A percentile compares a stretch with the other conserved stretches of the same genome.
phyloP scores from a whole-genome alignment of 2,329 filamentous ascomycete genomes.

The Scedosporium boydii region DNA sequence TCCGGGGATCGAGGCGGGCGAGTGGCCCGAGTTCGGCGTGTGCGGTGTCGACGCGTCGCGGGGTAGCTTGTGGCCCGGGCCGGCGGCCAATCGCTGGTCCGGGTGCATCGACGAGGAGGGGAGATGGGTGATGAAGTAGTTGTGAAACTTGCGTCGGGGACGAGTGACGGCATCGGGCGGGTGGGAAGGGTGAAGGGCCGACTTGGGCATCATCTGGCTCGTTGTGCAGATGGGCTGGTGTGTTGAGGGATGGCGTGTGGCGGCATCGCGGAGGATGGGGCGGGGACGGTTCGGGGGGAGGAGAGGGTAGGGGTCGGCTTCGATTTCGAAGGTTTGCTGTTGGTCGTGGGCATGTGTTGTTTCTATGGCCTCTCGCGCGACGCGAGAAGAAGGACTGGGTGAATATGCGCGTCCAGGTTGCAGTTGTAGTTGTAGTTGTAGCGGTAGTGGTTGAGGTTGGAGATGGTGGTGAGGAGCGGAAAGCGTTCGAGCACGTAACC shows the following conservation, averaged over 20 bases:
- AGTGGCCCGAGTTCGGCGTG: conserved; percentile 41
- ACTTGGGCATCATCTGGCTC: background rate
- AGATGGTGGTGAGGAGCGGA: background rate
- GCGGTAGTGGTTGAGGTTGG: conserved; percentile 20
- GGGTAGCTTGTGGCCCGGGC: conserved; percentile 75
- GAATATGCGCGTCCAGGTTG: background rate
- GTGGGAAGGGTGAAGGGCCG: background rate
- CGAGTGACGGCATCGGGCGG: background rate
- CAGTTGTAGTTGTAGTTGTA: background rate
- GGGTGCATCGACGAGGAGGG: conserved; percentile 89
- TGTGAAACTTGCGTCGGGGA: conserved; percentile 60
- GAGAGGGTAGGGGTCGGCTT: background rate
- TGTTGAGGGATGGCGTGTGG: background rate
- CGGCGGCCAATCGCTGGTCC: conserved; percentile 56
- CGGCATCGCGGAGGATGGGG: conserved; percentile 54
- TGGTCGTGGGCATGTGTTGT: background rate
- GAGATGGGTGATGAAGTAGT: conserved; percentile 94
- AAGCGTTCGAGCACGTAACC: background rate
- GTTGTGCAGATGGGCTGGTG: conserved; percentile 4
- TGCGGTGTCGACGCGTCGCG: conserved; percentile 78
- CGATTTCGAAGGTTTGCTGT: background rate
- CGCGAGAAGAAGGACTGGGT: background rate
- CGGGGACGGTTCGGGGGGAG: conserved; percentile 28
- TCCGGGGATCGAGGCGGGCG: conserved; percentile 49
- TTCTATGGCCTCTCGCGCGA: background rate